Base-by-base conservation (phyloP, 306 rosid species). In the Lotus japonicus region DNA sequence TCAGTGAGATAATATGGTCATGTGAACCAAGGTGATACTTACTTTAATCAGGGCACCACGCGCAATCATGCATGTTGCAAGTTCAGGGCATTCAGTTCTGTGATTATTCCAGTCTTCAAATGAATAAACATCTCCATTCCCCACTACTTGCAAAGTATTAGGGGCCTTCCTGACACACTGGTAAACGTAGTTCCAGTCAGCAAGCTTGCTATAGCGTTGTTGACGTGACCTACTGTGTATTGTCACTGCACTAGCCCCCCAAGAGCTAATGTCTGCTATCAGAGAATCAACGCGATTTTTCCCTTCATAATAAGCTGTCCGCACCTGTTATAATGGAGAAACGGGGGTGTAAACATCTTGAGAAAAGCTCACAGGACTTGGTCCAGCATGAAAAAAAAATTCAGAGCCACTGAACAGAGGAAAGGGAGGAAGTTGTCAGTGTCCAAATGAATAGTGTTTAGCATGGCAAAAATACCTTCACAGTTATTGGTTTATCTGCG, bases 151-250 rank as follows among this genome's bases (percentile, higher is more conserved):
- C 84, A 92, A 77, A 65, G 77, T 42, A 45, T 64, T 71, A 33
- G 98, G 88, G 41, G 91, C 89, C 65, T 84, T 80, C 72, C 70
- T 78, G 38, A 85, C 77, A 80, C 98, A 92, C 64, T 88, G 81
- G 76, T 92, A 77, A 7, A 92, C 10, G 43, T 88, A 92, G 48
- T 88, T 91, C 98, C 98, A 92, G 73, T 90, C 95, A 59, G 98
- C 94, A 77, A 88, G 98, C 90, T 92, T 92, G 90, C 97, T 90
- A 77, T 92, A 90, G 35, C 98, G 91, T 60, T 92, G 98, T 81
- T 92, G 98, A 16, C 98, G 92, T 75, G 98, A 81, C 56, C 98
- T 87, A 41, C 98, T 97, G 35, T 92, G 98, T 70, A 92, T 82
- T 51, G 98, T 88, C 55, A 92, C 84, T 2, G 92, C 96, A 77